Percentiles rank a stretch among this genome's conserved stretches.
Conservation (phyloP, 345 rosid genomes). For the Arabis hirsuta region DNA sequence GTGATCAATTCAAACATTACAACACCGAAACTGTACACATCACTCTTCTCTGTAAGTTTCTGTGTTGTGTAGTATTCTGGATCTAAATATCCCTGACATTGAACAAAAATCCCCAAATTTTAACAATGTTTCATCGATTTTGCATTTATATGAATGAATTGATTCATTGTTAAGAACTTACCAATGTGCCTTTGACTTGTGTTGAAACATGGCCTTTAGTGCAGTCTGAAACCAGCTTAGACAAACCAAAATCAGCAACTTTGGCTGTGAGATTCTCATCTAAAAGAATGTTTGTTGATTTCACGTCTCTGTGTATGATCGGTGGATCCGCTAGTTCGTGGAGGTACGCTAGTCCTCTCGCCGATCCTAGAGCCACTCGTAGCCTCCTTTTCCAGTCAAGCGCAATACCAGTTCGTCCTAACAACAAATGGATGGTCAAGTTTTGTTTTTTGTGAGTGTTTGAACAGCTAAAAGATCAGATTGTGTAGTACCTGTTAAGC, state of each 20-base stretch:
- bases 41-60: slow-evolving; percentile 92
- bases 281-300: slow-evolving; percentile 83
- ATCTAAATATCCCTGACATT: slow-evolving; percentile 87
- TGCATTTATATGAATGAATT: too few relatives aligned
- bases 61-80: slow-evolving; percentile 98
- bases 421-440: slow-evolving; percentile 10
- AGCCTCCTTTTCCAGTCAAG: slow-evolving; percentile 94
- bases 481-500: slow-evolving; percentile 64
- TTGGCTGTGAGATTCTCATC: slow-evolving; percentile 86
- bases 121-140: neutral
- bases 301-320: slow-evolving; percentile 91
- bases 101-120: neutral
- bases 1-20: slow-evolving; percentile 88
- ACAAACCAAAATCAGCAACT: slow-evolving; percentile 96
- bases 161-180: slow-evolving; percentile 34
- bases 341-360: slow-evolving; percentile 94
- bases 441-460: neutral
- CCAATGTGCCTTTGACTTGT: slow-evolving; percentile 98
- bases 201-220: slow-evolving; percentile 97
- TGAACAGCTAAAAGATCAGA: neutral
- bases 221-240: slow-evolving; percentile 87
- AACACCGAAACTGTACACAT: slow-evolving; percentile 92
- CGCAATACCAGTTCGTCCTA: slow-evolving; percentile 67
- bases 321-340: slow-evolving; percentile 97
- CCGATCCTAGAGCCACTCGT: slow-evolving; percentile 85